Evolutionary conservation across 108 stramenopile genomes (phyloP).

Genomic region (Epithemia pelagica): DNA sequence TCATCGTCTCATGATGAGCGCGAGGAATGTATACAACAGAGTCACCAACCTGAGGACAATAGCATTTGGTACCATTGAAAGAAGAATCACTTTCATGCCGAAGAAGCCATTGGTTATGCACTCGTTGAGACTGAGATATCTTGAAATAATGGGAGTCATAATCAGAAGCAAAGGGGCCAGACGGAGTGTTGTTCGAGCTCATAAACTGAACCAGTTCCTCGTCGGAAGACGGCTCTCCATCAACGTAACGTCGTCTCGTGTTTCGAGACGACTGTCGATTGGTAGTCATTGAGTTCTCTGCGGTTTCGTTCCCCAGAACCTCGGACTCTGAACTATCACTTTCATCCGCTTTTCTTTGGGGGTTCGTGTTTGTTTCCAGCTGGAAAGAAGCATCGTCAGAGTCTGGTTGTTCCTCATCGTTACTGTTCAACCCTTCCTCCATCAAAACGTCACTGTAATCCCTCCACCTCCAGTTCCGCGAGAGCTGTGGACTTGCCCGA

Average conservation of each 20-base stretch:
- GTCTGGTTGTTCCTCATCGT: conserved; percentile 8
- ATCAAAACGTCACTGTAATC: not conserved
- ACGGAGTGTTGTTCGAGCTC: conserved; percentile 65
- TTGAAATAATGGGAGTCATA: conserved; percentile 66
- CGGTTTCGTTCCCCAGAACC: not conserved
- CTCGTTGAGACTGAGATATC: conserved; percentile 21
- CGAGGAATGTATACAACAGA: conserved; percentile 82
- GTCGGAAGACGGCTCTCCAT: conserved; percentile 7
- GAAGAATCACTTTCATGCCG: conserved; percentile 47
- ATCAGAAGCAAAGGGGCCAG: conserved; percentile 55
- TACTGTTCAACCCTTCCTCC: conserved; percentile 1
- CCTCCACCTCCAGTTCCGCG: conserved; percentile 1
- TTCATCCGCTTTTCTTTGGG: conserved; percentile 1
- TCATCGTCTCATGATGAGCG: conserved; percentile 65
- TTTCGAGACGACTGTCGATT: not conserved
- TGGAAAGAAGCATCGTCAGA: conserved; percentile 10
- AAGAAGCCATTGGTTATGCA: conserved; percentile 54
- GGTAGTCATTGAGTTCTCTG: not conserved
- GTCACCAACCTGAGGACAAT: conserved; percentile 82
- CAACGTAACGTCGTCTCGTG: conserved; percentile 7
- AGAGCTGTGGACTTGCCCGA: not conserved
- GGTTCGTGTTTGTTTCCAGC: not conserved
- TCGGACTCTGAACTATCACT: not conserved
- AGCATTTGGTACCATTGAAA: conserved; percentile 48
- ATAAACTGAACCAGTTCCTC: conserved; percentile 29